Conservation (phyloP, 2,329 filamentous ascomycete genomes). For the Alternaria sp. region DNA sequence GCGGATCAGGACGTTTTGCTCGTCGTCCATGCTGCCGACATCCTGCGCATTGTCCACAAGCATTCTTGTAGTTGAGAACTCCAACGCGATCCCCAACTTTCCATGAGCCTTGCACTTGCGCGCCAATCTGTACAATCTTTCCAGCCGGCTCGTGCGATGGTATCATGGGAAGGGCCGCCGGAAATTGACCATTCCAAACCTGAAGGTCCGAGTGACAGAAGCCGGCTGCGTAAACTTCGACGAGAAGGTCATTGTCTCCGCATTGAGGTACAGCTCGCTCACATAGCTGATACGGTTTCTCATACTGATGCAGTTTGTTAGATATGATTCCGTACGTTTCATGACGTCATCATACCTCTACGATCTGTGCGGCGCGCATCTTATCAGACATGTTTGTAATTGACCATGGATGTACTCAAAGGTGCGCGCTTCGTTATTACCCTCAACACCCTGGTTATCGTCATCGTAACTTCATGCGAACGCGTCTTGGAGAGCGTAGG, state of each 20-base stretch:
- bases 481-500: background rate
- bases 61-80: slow-evolving; percentile 34
- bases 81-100: slow-evolving; percentile 41
- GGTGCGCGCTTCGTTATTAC: background rate
- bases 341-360: slow-evolving; percentile 22
- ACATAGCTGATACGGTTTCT: slow-evolving; percentile 24
- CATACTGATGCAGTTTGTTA: slow-evolving; percentile 10
- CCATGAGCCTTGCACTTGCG: slow-evolving; percentile 33
- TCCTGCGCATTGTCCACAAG: slow-evolving; percentile 28
- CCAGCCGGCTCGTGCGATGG: slow-evolving; percentile 45
- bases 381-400: slow-evolving; percentile 4
- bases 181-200: slow-evolving; percentile 31
- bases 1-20: slow-evolving; percentile 25
- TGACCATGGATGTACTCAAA: background rate
- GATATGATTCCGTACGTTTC: background rate
- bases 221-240: slow-evolving; percentile 32
- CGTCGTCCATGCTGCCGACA: slow-evolving; percentile 21
- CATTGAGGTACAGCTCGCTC: slow-evolving; percentile 21
- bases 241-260: slow-evolving; percentile 27
- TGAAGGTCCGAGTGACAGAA: slow-evolving; percentile 40
- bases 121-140: slow-evolving; percentile 33
- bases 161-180: slow-evolving; percentile 33
- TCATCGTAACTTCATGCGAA: background rate
- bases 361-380: slow-evolving; percentile 29
- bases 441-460: background rate